phyloP scores from a whole-genome alignment of 1,284 basidiomycete genomes.

The Ganoderma lucidum region DNA sequence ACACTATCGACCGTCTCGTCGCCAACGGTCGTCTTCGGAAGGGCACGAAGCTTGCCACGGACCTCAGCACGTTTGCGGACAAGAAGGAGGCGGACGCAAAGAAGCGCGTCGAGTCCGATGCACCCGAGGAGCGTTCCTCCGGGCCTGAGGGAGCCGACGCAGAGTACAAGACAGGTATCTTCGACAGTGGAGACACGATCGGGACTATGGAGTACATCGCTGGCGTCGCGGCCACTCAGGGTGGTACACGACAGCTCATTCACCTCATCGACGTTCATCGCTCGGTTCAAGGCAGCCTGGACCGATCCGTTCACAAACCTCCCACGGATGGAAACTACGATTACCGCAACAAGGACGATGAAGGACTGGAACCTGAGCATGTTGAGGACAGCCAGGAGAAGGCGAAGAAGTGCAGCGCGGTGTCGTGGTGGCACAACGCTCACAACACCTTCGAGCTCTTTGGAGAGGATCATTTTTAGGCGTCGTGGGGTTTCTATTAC shows the following conservation, averaged over 20 bases:
- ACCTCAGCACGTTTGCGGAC: slow-evolving; percentile 44
- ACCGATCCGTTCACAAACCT: neutral
- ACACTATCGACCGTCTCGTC: slow-evolving; percentile 45
- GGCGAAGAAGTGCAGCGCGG: slow-evolving; percentile 15
- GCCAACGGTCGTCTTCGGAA: slow-evolving; percentile 43
- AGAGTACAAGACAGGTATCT: slow-evolving; percentile 8
- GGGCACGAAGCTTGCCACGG: slow-evolving; percentile 43
- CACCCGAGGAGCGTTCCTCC: slow-evolving; percentile 12
- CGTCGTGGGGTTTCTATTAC: neutral
- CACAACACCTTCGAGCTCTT: slow-evolving; percentile 13
- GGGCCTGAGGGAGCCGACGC: slow-evolving; percentile 19
- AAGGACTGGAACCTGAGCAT: slow-evolving; percentile 18
- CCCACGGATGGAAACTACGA: neutral
- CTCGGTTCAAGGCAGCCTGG: slow-evolving; percentile 45
- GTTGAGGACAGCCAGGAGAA: slow-evolving; percentile 20
- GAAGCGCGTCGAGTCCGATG: slow-evolving; percentile 17
- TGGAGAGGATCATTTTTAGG: slow-evolving; percentile 13
- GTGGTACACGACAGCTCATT: slow-evolving; percentile 42
- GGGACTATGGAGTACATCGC: slow-evolving; percentile 39
- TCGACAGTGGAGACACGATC: neutral
- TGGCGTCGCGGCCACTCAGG: slow-evolving; percentile 34
- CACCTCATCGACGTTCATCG: slow-evolving; percentile 55
- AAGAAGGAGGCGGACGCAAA: slow-evolving; percentile 43
- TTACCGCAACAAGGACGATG: slow-evolving; percentile 8
- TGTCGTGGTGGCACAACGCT: slow-evolving; percentile 1